Evolutionary conservation across 1,284 basidiomycete genomes (phyloP), one percentile per base, ranked within the genome.

Genomic region (Cystobasidium sp.): DNA sequence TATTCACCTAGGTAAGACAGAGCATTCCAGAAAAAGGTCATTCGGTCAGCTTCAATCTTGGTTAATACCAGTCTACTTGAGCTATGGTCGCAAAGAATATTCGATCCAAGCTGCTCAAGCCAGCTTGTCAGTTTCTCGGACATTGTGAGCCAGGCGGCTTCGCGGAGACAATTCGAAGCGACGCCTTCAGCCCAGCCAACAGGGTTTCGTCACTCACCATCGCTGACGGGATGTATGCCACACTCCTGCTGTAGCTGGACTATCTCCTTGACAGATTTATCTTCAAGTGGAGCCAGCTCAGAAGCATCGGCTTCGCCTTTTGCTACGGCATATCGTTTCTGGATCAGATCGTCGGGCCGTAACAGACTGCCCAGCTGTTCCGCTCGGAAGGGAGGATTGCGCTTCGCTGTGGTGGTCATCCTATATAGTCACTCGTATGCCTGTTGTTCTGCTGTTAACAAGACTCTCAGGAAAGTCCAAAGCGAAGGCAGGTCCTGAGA

Each of bases 331-430:
- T 76, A 73, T 41, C 81, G 80, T 47, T 79, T 78, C 24, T 77
- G 62, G 46, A 83, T 78, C 44, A 83, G 79, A 37, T 78, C 77
- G 9, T 68, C 43, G 14, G 82, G 82, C 37, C 82, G 80, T 65
- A 82, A 80, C 73, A 83, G 80, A 22, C 80, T 81, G 18, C 82
- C 82, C 66, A 83, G 77, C 75, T 83, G 82, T 65, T 83, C 82
- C 43, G 81, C 79, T n/a, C 80, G 78, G 80, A 82, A 82, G 47
- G 82, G 82, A 16, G 80, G 79, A 65, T 51, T 63, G 12, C 68
- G 41, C 31, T 47, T 47, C 46, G 67, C 52, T 16, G 67, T 49
- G 44, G 59, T 43, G 1, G 59, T 46, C 49, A 70, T 70, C 22
- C 37, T 53, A 10, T 37, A 39, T 43, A 3, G 6, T 3, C 22